Evolutionary conservation across 805 yeast genomes (phyloP).

Genomic region (Saturnispora serradocipensis): DNA sequence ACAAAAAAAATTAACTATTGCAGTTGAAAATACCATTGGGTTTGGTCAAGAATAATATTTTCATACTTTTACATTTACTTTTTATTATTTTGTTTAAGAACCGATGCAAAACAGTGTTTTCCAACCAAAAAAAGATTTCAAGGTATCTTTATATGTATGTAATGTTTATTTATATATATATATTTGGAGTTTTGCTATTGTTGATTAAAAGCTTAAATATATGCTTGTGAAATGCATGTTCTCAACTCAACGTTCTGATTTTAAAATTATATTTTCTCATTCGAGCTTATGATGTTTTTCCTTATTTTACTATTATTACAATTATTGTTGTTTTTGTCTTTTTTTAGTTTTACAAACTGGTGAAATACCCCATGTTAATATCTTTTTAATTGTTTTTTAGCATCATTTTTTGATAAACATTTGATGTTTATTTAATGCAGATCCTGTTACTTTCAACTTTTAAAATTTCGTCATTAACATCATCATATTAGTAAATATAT

Average conservation of each 20-base stretch:
- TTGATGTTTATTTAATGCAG: background rate
- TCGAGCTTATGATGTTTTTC: constrained; percentile 4
- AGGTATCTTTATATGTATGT: background rate
- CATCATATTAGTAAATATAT: background rate
- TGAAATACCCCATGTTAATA: background rate
- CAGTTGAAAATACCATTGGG: constrained; percentile 98
- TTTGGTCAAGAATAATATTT: constrained; percentile 81
- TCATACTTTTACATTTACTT: background rate
- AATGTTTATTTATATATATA: background rate
- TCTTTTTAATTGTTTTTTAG: background rate
- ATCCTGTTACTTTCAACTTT: background rate
- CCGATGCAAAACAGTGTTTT: background rate
- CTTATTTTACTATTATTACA: background rate
- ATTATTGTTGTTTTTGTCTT: background rate
- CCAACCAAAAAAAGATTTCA: background rate
- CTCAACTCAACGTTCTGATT: background rate
- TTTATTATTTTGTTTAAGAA: background rate
- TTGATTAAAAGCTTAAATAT: background rate
- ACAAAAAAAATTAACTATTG: constrained; percentile 85
- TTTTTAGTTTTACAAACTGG: background rate
- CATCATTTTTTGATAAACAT: background rate
- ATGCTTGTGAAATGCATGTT: background rate
- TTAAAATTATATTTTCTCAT: background rate
- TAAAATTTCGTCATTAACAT: background rate
- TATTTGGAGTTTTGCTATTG: background rate